Evolutionary conservation across 306 rosid species (phyloP).

Genomic region (Lathyrus aphaca): DNA sequence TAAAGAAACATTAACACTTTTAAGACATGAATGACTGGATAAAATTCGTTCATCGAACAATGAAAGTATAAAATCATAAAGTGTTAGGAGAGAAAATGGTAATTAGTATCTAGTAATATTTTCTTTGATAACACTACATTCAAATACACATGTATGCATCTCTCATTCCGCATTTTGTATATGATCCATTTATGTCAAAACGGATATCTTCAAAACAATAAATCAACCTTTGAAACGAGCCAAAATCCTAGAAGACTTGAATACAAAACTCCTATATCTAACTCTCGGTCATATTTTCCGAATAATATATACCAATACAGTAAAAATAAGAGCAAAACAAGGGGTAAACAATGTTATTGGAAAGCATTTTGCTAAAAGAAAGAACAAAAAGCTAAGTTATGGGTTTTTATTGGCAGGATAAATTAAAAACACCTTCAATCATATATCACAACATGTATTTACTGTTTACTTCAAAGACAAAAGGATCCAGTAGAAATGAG

Average conservation of each 20-base stretch:
- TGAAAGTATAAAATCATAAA: neutral
- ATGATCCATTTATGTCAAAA: constrained; percentile 8
- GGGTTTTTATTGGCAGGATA: neutral
- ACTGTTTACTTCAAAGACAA: neutral
- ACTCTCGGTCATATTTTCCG: neutral
- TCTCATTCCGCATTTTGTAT: neutral
- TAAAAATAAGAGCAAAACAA: constrained; percentile 23
- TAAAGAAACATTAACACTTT: neutral
- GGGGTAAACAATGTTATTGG: neutral
- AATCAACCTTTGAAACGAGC: constrained; percentile 15
- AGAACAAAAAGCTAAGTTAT: neutral
- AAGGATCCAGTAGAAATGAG: neutral
- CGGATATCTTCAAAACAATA: neutral
- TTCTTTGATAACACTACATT: neutral
- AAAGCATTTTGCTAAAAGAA: neutral
- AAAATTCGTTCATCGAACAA: neutral
- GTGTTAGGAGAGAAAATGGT: constrained; percentile 4
- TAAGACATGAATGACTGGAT: neutral
- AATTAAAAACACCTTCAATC: neutral
- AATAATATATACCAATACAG: neutral
- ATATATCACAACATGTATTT: neutral
- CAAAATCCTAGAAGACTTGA: neutral
- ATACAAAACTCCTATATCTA: constrained; percentile 6
- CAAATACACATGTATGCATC: neutral
- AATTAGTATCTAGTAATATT: neutral